Percentiles rank a stretch among this genome's conserved stretches.
Conservation (phyloP, 208 protist genomes). For the Sergeia podlipaevii region DNA sequence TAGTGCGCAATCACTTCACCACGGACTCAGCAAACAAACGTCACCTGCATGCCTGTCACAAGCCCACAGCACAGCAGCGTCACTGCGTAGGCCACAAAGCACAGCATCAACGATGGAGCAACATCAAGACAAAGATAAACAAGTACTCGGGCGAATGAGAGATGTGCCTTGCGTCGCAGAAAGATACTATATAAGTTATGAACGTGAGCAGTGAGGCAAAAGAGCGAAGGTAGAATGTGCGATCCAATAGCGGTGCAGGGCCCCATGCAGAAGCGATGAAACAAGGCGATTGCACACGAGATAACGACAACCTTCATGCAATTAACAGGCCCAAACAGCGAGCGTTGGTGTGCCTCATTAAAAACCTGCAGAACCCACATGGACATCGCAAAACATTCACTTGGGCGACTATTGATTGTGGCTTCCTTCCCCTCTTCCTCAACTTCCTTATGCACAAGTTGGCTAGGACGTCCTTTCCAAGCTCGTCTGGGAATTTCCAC, state of each 20-base stretch:
- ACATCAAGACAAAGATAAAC: conserved; percentile 59
- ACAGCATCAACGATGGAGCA: conserved; percentile 47
- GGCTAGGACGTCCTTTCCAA: too few relatives aligned
- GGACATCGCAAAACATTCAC: conserved; percentile 11
- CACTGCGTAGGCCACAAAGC: conserved; percentile 37
- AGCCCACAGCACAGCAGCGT: conserved; percentile 13
- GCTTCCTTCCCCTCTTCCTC: too few relatives aligned
- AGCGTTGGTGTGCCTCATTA: conserved; percentile 36
- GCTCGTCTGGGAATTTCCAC: too few relatives aligned
- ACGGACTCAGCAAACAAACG: background rate
- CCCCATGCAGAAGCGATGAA: conserved; percentile 38
- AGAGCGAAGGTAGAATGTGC: conserved; percentile 26
- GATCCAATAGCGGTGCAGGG: conserved; percentile 25
- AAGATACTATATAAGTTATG: conserved; percentile 28
- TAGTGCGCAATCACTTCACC: too few relatives aligned
- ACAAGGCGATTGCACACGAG: conserved; percentile 17
- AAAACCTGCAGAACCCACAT: conserved; percentile 37
- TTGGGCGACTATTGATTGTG: too few relatives aligned
- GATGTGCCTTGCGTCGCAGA: conserved; percentile 11
- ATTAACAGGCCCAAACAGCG: conserved; percentile 28
- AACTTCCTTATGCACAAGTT: too few relatives aligned
- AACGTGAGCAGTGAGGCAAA: conserved; percentile 44
- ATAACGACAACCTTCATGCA: conserved; percentile 22
- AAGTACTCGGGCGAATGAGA: conserved; percentile 37
- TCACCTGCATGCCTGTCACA: background rate